Percentiles rank a stretch among this genome's conserved stretches.
Conservation (phyloP, 192 early-diverging fungal genomes). For the Podila epigama region DNA sequence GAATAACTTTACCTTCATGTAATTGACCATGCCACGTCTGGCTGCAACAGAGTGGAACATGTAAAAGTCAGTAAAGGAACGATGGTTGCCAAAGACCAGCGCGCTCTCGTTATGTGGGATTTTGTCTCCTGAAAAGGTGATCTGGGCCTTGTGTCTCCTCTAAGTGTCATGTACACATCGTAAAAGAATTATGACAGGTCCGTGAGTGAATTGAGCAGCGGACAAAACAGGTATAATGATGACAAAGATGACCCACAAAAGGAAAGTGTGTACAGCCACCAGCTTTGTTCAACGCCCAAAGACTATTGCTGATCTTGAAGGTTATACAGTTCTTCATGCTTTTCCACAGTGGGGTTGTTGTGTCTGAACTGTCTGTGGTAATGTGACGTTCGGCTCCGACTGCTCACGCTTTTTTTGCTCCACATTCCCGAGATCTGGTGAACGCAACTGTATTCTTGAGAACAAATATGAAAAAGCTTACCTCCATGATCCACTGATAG, state of each 20-base stretch:
- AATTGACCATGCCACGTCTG: slow-evolving; percentile 57
- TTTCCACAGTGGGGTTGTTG: too few relatives aligned
- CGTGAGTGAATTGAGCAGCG: not conserved
- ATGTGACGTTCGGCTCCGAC: too few relatives aligned
- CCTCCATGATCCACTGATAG: slow-evolving; percentile 48
- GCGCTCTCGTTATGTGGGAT: slow-evolving; percentile 58
- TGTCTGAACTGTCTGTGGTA: too few relatives aligned
- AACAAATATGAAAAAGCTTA: too few relatives aligned
- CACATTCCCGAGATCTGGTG: not conserved
- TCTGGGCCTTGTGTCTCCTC: slow-evolving; percentile 55
- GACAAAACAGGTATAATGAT: slow-evolving; percentile 4
- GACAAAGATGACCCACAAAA: not conserved
- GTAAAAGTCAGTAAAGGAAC: slow-evolving; percentile 64
- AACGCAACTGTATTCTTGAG: too few relatives aligned
- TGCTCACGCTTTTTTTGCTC: not conserved
- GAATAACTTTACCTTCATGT: slow-evolving; percentile 53
- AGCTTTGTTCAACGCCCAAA: not conserved
- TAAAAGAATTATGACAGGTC: slow-evolving; percentile 10
- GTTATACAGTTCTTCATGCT: too few relatives aligned
- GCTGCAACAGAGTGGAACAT: slow-evolving; percentile 62
- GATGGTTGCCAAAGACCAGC: slow-evolving; percentile 63
- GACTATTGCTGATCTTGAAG: too few relatives aligned
- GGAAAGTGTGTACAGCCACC: not conserved
- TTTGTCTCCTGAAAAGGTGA: slow-evolving; percentile 64
- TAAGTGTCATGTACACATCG: not conserved